Base-by-base conservation (phyloP, 495 filamentous ascomycete genomes). In the Neurospora terricola region DNA sequence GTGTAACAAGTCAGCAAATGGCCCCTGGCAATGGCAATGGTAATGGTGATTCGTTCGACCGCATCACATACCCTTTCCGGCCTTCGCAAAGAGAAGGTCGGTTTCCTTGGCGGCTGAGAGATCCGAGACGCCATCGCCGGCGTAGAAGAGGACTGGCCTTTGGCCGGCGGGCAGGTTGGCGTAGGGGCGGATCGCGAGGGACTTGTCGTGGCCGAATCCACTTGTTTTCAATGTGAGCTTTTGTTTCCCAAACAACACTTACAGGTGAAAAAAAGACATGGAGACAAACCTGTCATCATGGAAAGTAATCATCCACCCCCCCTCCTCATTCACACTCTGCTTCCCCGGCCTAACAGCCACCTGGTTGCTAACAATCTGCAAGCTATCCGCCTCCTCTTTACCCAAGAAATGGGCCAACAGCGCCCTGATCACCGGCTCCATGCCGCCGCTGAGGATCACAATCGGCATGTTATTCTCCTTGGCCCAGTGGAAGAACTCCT, bases 201-300 rank as follows among this genome's bases (percentile, higher is more conserved):
- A 92, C 87, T 99, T 98, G 86, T 99, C 95, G 76, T 99, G 95
- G 11, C 95, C 95, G 76, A 94, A 96, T 69, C 89, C 87, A 76
- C 92, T 42, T 72, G 9, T 10, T 30, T 3, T 77, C 37, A 78
- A 72, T 40, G 54, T 71, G 40, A 72, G n/a, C 30, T 27, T 69
- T 68, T 39, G 11, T 16, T 16, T 34, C 34, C 34, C 4, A 34
- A 34, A 34, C 34, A 34, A 34, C 34, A 34, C 34, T 34, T 4
- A 34, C 34, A 34, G 34, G 34, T 4, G 0, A 34, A 34, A 34
- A 34, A 37, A 5, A 21, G 37, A 9, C 40, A 48, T n/a, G n/a
- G n/a, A n/a, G n/a, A 69, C 76, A 72, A 77, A 93, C 91, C 91
- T 94, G 40, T 93, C 92, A 80, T 98, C 94, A 75, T 92, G 94